Conservation (phyloP, 768 basidiomycete species). For the Dictyophora rubrovolvata region DNA sequence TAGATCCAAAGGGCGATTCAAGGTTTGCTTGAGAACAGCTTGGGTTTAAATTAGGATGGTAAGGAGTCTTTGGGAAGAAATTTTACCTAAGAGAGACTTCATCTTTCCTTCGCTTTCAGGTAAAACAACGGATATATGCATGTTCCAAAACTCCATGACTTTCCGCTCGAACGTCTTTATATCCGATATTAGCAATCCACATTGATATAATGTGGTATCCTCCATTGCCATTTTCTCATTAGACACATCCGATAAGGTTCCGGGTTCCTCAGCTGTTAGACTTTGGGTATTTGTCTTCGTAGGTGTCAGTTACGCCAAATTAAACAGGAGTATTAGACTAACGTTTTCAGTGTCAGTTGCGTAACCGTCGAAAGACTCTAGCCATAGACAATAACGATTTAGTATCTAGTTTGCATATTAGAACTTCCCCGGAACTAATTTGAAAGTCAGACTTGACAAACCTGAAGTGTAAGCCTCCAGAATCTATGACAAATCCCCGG, state of each 20-base stretch:
- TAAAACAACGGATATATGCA: conserved; percentile 35
- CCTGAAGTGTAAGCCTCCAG: conserved; percentile 89
- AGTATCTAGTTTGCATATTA: conserved; percentile 43
- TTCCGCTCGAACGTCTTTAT: conserved; percentile 46
- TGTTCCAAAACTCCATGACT: conserved; percentile 51
- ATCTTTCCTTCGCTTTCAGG: conserved; percentile 26
- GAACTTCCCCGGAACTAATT: not conserved
- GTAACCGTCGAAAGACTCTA: conserved; percentile 44
- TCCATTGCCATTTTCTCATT: conserved; percentile 50
- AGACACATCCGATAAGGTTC: conserved; percentile 34
- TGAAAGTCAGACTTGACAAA: conserved; percentile 21
- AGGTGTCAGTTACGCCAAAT: not conserved
- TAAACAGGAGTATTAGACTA: not conserved
- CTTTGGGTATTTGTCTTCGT: conserved; percentile 18
- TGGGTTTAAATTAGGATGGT: not conserved
- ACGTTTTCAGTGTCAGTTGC: conserved; percentile 28
- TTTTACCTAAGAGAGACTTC: not conserved
- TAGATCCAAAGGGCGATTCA: conserved; percentile 40
- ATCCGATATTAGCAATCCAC: conserved; percentile 59
- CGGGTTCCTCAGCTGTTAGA: conserved; percentile 42
- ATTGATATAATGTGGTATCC: conserved; percentile 55
- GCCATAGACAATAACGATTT: conserved; percentile 70
- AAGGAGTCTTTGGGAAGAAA: not conserved
- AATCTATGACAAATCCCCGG: conserved; percentile 76
- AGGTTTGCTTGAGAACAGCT: conserved; percentile 36